Evolutionary conservation across 768 basidiomycete species (phyloP), one percentile per base, ranked within the genome.

Genomic region (Termitomyces sp.): DNA sequence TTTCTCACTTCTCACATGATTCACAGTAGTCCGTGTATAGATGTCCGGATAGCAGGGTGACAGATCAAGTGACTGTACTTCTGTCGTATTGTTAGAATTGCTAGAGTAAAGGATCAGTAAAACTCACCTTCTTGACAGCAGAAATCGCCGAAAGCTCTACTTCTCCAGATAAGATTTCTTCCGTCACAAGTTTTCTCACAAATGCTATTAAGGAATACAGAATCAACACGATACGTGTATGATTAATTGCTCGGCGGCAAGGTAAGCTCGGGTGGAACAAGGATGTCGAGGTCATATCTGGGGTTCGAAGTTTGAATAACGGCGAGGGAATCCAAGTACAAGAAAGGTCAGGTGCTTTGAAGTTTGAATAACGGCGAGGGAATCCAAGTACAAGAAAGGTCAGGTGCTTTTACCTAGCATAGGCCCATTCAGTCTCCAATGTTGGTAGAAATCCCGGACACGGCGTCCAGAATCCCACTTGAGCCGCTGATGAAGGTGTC

Each of bases 371-470:
- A 11, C 28, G 8, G 9, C 9, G 32, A 11, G 32, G 40, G n/a
- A 20, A 7, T 8, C 18, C 40, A 41, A 3, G 24, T 24, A 55
- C 35, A 10, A 60, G 45, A 35, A 35, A 11, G 35, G 35, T 36
- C 13, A 11, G 11, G 35, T 36, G 13, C 10, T 36, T 14, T 36
- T 36, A 5, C 35, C 13, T 36, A 36, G 35, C 14, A 14, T 13
- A 14, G 35, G 5, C 13, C 35, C 5, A 10, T 35, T 33, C 22
- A 60, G 36, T n/a, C n/a, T n/a, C 20, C 11, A 36, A 45, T 32
- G 26, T 59, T 54, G 96, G 94, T 66, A 94, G 70, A 60, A 84
- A 88, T 5, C 96, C 95, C 43, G 97, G 90, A 38, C 6, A 38
- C 36, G 16, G 36, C 36, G 16, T 18, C 16, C 14, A 18, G 16